Conservation (phyloP, 2,329 filamentous ascomycete genomes). For the Fusarium devonianum region DNA sequence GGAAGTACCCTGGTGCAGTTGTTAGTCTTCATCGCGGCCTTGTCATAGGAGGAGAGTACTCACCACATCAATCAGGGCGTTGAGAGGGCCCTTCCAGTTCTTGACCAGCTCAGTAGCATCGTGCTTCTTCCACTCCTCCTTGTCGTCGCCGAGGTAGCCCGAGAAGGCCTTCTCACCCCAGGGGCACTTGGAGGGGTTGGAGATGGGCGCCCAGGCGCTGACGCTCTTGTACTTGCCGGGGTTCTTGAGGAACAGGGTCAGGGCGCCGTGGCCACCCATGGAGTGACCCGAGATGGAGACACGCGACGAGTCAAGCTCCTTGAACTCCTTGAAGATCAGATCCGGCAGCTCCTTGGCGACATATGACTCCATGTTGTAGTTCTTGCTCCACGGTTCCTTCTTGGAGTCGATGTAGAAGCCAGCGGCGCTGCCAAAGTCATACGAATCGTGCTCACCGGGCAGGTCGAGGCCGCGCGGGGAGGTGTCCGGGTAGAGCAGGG, state of each 20-base stretch:
- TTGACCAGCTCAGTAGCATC: conserved; percentile 91
- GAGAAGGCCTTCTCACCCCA: conserved; percentile 97
- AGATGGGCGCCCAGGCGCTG: conserved; percentile 88
- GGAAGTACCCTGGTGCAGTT: conserved; percentile 72
- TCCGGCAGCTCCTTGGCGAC: conserved; percentile 86
- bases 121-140: conserved; percentile 82
- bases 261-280: conserved; percentile 96
- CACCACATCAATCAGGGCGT: conserved; percentile 87
- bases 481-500: conserved; percentile 95
- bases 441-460: conserved; percentile 83
- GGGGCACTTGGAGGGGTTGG: conserved; percentile 83
- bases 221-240: conserved; percentile 89
- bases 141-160: conserved; percentile 84
- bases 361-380: conserved; percentile 97
- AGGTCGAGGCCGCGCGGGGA: conserved; percentile 85
- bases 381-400: conserved; percentile 71
- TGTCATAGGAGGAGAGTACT: conserved; percentile 44
- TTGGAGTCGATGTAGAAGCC: conserved; percentile 95
- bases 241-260: conserved; percentile 91
- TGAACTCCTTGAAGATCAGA: conserved; percentile 75
- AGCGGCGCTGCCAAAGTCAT: conserved; percentile 90
- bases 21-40: neutral
- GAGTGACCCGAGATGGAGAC: conserved; percentile 92
- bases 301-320: conserved; percentile 70
- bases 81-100: conserved; percentile 73